Evolutionary conservation across 345 rosid genomes (phyloP).

Genomic region (Microcos paniculata): DNA sequence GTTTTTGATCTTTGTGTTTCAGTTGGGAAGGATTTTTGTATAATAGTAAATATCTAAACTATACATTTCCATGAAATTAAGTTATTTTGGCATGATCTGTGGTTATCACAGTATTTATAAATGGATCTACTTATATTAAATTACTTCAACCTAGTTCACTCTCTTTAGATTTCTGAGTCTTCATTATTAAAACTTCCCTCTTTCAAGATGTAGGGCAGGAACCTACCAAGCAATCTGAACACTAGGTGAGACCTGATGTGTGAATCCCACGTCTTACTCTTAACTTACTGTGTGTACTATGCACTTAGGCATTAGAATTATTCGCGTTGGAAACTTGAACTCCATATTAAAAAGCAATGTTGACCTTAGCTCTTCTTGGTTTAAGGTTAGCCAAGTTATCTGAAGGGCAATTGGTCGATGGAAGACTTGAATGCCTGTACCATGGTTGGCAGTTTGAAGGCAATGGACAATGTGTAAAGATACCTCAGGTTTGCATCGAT

Average conservation of each 20-base stretch:
- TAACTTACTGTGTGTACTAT: background rate
- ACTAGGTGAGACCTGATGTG: background rate
- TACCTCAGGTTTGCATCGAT: slow-evolving; percentile 71
- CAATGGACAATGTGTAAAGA: slow-evolving; percentile 80
- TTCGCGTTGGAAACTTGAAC: background rate
- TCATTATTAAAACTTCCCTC: no score
- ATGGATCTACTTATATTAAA: no score
- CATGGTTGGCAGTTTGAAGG: slow-evolving; percentile 99
- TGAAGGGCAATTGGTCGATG: slow-evolving; percentile 87
- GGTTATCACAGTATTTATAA: no score
- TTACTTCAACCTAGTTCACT: no score
- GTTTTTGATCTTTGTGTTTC: no score
- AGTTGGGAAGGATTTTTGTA: no score
- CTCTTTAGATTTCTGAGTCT: no score
- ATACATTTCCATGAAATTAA: no score
- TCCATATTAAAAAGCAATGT: background rate
- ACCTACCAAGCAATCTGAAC: background rate
- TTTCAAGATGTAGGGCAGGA: background rate
- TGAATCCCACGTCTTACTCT: background rate
- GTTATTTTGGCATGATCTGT: no score
- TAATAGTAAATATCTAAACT: no score
- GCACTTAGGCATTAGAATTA: background rate
- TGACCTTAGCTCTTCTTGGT: background rate
- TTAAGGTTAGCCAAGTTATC: slow-evolving; percentile 86
- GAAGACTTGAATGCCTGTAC: slow-evolving; percentile 87